A percentile compares a stretch with the other conserved stretches of the same genome.
Evolutionary conservation across 495 filamentous ascomycete species (phyloP).

Genomic region (Glonium stellatum): DNA sequence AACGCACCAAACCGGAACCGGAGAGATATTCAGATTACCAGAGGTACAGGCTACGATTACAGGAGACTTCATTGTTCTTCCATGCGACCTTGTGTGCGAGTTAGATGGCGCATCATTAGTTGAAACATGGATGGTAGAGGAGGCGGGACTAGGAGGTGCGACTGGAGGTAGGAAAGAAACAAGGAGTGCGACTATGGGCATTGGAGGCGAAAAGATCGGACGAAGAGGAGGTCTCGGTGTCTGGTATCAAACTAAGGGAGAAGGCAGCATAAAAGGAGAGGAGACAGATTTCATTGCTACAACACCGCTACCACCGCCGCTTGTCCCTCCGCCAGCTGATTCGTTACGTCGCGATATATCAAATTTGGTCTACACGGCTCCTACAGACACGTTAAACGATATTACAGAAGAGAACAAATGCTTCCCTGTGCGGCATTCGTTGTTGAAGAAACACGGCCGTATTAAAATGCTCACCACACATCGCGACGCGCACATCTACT

Average conservation of each 20-base stretch:
- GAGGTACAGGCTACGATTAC: slow-evolving; percentile 50
- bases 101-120: slow-evolving; percentile 71
- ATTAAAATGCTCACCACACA: slow-evolving; percentile 70
- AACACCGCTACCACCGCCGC: slow-evolving; percentile 51
- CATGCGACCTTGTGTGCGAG: slow-evolving; percentile 91
- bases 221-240: slow-evolving; percentile 74
- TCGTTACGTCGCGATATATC: slow-evolving; percentile 59
- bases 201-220: slow-evolving; percentile 49
- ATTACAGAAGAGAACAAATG: slow-evolving; percentile 62
- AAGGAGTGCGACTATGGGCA: slow-evolving; percentile 35
- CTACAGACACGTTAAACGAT: slow-evolving; percentile 80
- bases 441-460: slow-evolving; percentile 64
- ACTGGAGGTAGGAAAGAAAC: slow-evolving; percentile 35
- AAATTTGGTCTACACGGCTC: slow-evolving; percentile 64
- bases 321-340: slow-evolving; percentile 50
- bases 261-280: slow-evolving; percentile 71
- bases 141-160: slow-evolving; percentile 55
- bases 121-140: slow-evolving; percentile 87
- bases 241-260: slow-evolving; percentile 80
- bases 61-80: slow-evolving; percentile 80
- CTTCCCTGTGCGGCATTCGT: slow-evolving; percentile 61
- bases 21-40: slow-evolving; percentile 66
- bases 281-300: slow-evolving; percentile 85
- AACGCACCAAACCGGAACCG: slow-evolving; percentile 74
- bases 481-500: slow-evolving; percentile 85